Base-by-base conservation (phyloP, 78 protist species). In the Pigoraptor vietnamica region DNA sequence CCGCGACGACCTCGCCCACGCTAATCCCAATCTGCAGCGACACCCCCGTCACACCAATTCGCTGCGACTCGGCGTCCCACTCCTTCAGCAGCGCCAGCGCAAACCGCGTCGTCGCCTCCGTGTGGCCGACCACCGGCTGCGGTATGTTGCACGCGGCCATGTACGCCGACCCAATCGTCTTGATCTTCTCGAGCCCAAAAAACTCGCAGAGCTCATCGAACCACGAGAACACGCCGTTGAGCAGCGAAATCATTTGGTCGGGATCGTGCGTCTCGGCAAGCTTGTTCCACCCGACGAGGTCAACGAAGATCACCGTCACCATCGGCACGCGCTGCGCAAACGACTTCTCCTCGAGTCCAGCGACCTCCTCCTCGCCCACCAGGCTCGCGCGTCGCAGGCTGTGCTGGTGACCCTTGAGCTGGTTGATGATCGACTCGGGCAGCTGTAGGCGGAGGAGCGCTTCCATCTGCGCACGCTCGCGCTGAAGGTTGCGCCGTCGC, bases 1-100 rank as follows among this genome's bases (percentile, higher is more conserved):
- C 97, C 29, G 97, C 94, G 0, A 96, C 95, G 48, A 91, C 94
- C 0, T 93, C 89, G 6, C 98, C 98, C 9, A 86, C 38, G 92
- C 93, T 40, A n/a, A 97, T 95, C 0, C 98, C 98, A 19, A 97
- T 89, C 88, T 91, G 93, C 34, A 93, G 9, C 6, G 9, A 37
- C 29, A 48, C 67, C 29, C 67, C 67, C 67, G 67, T 48, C 29
- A 48, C 67, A 14, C 67, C 67, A 14, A 48, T 48, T 2, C 21
- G 21, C 84, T 25, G 32, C 6, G 29, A 21, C 67, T 48, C 67
- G 29, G 67, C 14, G 29, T 48, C 67, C 67, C 67, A 48, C 14
- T 48, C 67, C 29, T 29, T 2, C 86, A 81, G 86, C 33, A 32
- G 36, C n/a, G 24, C 86, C n/a, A 81, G 86, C 24, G 86, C 86